Evolutionary conservation across 805 yeast genomes (phyloP), one percentile per base, ranked within the genome.

Genomic region (Barnettozyma botsteinii): DNA sequence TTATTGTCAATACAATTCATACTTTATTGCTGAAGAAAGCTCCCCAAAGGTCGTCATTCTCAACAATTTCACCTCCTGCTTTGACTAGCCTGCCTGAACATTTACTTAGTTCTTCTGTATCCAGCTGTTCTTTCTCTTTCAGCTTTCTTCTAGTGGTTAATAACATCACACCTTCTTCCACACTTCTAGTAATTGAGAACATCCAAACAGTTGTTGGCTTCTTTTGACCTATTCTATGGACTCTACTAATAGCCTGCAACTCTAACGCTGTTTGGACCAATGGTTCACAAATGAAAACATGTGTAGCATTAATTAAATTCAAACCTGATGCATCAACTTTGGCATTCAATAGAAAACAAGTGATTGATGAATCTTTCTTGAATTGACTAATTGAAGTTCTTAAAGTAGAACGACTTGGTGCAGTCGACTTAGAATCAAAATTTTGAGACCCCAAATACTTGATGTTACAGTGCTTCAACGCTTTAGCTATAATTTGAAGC

Each of bases 241-340:
- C 79, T 47, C 98, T 73, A 36, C 94, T 85, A 39, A 89, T 83
- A 0, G 98, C 97, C 57, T 91, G 98, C 13, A 86, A 57, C 51
- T 93, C 98, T 35, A 88, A 68, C 3, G 95, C 82, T 1, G 89
- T 77, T 53, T 88, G 88, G 13, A 93, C 81, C 42, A 93, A 68
- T 1, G 98, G 98, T 62, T 93, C 98, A 59, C 97, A 85, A 5
- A 93, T 59, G 46, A 89, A 82, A 0, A 93, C 91, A 58, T 93
- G 96, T 3, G 85, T 83, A 0, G 98, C 98, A 65, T 91, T 91
- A 8, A 88, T 79, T 40, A 93, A 67, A 8, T 95, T 93, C 47
- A 93, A 66, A 0, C 98, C 98, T 12, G 96, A 80, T 8, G 95
- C 88, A 55, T 89, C 86, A 1, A 89, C 81, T 48, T 78, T 81